Conservation (phyloP, 192 early-diverging fungal species). For the Gigaspora rosea region DNA sequence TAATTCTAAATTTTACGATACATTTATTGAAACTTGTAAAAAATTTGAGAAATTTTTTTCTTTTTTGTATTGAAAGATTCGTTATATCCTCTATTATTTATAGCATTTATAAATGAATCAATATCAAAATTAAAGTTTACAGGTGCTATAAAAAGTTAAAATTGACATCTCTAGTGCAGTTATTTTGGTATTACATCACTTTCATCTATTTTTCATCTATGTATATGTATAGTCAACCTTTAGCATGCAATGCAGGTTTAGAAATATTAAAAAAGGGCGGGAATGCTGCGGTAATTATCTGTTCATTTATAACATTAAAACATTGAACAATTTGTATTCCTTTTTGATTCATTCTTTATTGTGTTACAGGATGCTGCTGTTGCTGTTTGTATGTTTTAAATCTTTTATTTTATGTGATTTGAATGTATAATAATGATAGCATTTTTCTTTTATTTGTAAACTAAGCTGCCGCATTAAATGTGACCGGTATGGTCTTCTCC, state of each 20-base stretch:
- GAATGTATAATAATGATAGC: too few relatives aligned
- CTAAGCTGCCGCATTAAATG: constrained; percentile 65
- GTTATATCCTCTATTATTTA: too few relatives aligned
- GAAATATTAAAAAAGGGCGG: constrained; percentile 65
- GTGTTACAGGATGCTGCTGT: constrained; percentile 58
- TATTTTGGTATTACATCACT: background rate
- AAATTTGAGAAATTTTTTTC: too few relatives aligned
- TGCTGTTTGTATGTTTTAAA: constrained; percentile 43
- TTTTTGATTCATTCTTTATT: background rate
- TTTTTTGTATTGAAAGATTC: too few relatives aligned
- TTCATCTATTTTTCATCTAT: constrained; percentile 11
- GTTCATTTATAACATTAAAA: background rate
- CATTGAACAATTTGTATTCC: background rate
- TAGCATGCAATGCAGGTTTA: constrained; percentile 69
- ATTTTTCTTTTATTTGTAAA: background rate
- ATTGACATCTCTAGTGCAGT: background rate
- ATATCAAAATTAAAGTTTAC: too few relatives aligned
- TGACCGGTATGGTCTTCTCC: constrained; percentile 50
- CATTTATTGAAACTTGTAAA: too few relatives aligned
- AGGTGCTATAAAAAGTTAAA: background rate
- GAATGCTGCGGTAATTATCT: constrained; percentile 65
- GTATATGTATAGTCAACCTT: constrained; percentile 59
- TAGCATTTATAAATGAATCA: too few relatives aligned
- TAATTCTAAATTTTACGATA: too few relatives aligned
- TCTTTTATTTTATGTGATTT: background rate